phyloP scores from a whole-genome alignment of 768 basidiomycete genomes.

The Amanita muscaria region DNA sequence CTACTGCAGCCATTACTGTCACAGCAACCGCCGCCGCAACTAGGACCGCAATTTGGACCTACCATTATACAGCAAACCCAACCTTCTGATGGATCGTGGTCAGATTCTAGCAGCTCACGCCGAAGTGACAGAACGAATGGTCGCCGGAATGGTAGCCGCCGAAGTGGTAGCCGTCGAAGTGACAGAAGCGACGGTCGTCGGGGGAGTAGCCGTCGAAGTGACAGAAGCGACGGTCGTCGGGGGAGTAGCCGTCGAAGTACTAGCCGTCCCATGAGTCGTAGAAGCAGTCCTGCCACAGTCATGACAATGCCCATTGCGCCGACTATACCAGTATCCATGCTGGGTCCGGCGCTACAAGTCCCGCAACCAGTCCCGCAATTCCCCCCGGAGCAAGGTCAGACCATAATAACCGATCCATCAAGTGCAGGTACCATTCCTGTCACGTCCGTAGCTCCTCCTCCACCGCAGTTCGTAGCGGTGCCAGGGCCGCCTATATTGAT shows the following conservation, averaged over 20 bases:
- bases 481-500: too few relatives aligned
- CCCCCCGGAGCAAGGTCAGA: neutral
- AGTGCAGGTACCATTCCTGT: too few relatives aligned
- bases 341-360: too few relatives aligned
- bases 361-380: neutral
- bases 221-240: too few relatives aligned
- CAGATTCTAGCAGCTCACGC: neutral
- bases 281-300: neutral
- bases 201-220: too few relatives aligned
- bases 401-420: neutral
- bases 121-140: neutral
- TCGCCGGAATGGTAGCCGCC: too few relatives aligned
- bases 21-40: constrained; percentile 11
- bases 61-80: too few relatives aligned
- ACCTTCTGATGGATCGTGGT: neutral
- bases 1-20: too few relatives aligned
- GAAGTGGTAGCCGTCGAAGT: neutral
- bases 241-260: neutral
- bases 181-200: too few relatives aligned
- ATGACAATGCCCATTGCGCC: neutral
- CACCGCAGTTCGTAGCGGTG: too few relatives aligned
- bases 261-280: neutral
- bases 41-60: too few relatives aligned
- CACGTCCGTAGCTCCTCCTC: neutral
- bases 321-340: too few relatives aligned